These are phyloP conservation scores for Mycena maculata DNA, from an alignment of 768 basidiomycete genomes.

Conservation along the genomic window DNA sequence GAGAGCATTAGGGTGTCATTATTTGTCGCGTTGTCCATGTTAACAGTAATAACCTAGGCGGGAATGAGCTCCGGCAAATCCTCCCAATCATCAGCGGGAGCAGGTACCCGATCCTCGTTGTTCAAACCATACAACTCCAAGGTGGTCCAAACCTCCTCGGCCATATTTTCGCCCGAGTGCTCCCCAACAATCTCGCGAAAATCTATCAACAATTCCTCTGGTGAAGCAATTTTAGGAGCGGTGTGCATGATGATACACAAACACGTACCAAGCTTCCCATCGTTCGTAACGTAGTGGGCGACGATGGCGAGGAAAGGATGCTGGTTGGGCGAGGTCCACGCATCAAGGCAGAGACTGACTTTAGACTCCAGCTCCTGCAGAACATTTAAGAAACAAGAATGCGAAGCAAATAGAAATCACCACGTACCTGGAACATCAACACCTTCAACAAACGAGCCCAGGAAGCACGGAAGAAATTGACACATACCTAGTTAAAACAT, in stretches of 20 bases:
- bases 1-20: constrained; percentile 37
- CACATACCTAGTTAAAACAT: too few species aligned
- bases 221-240: too few species aligned
- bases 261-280: constrained; percentile 40
- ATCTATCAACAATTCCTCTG: constrained; percentile 43
- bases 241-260: too few species aligned
- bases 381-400: too few species aligned
- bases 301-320: constrained; percentile 46
- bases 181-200: constrained; percentile 42
- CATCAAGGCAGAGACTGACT: constrained; percentile 44
- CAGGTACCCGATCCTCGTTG: constrained; percentile 11
- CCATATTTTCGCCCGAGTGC: constrained; percentile 45
- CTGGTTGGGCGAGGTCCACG: constrained; percentile 46
- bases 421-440: too few species aligned
- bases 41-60: constrained; percentile 32
- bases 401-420: too few species aligned
- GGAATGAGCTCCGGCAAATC: not conserved
- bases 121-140: constrained; percentile 34
- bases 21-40: constrained; percentile 37
- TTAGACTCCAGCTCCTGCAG: too few species aligned
- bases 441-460: too few species aligned
- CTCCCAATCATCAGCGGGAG: not conserved
- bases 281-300: constrained; percentile 42
- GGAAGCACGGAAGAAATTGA: too few species aligned
- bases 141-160: constrained; percentile 36